Evolutionary conservation across 2,329 filamentous ascomycete species (phyloP).

Genomic region (Epicoccum sorghinum): DNA sequence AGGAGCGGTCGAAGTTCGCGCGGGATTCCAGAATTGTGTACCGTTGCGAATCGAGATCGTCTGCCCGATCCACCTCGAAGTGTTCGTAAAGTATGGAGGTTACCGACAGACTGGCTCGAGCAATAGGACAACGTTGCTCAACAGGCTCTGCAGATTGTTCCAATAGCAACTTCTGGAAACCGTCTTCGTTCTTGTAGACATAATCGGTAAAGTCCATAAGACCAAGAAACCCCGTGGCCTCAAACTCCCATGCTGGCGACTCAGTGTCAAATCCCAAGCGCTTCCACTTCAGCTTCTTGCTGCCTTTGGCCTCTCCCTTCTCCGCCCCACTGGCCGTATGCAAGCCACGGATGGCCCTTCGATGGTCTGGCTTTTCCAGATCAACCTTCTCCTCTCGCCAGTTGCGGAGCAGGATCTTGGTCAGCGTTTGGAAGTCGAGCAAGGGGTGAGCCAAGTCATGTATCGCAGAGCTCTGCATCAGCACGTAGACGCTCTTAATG

Average conservation of each 20-base stretch:
- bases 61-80: conserved; percentile 88
- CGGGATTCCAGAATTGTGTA: conserved; percentile 76
- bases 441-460: conserved; percentile 90
- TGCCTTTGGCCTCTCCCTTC: conserved; percentile 57
- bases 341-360: conserved; percentile 82
- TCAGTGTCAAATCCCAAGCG: conserved; percentile 90
- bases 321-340: conserved; percentile 82
- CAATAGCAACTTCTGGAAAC: conserved; percentile 86
- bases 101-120: conserved; percentile 82
- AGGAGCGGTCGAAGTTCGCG: conserved; percentile 83
- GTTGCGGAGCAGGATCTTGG: conserved; percentile 83
- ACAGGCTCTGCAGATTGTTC: conserved; percentile 80
- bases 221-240: conserved; percentile 83
- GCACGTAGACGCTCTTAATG: conserved; percentile 84
- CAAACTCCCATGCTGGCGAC: conserved; percentile 84
- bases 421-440: conserved; percentile 90
- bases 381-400: conserved; percentile 89
- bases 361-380: conserved; percentile 84
- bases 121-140: conserved; percentile 81
- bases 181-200: conserved; percentile 87
- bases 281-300: conserved; percentile 85
- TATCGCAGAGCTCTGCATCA: conserved; percentile 93
- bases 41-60: conserved; percentile 76
- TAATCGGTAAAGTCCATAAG: conserved; percentile 98
- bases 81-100: conserved; percentile 92